Conservation (phyloP, 805 yeast species). For the Saccharomycopsis microspora region DNA sequence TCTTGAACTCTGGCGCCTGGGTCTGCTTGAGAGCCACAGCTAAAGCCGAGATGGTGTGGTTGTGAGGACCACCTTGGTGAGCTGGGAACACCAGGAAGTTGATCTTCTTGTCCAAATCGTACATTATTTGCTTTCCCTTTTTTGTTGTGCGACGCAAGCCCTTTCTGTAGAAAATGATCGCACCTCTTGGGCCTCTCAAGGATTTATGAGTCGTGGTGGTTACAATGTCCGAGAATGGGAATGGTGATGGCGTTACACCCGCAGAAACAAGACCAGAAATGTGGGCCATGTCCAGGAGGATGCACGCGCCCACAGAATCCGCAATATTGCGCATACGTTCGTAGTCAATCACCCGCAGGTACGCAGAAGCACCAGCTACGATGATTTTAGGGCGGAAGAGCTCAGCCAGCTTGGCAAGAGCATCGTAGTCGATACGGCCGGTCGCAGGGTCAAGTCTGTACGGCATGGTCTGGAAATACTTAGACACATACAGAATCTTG, state of each 20-base stretch:
- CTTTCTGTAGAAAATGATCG: constrained; percentile 97
- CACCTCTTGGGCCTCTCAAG: constrained; percentile 98
- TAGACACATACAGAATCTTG: constrained; percentile 91
- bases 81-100: constrained; percentile 99
- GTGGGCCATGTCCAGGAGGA: constrained; percentile 97
- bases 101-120: constrained; percentile 89
- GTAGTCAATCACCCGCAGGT: constrained; percentile 94
- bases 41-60: constrained; percentile 95
- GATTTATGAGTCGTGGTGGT: constrained; percentile 99
- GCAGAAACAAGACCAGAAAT: constrained; percentile 94
- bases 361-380: constrained; percentile 98
- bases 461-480: constrained; percentile 97
- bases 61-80: constrained; percentile 99
- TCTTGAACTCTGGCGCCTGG: constrained; percentile 77
- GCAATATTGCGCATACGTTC: constrained; percentile 94
- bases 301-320: constrained; percentile 93
- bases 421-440: constrained; percentile 93
- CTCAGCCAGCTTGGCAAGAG: constrained; percentile 80
- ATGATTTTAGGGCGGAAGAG: constrained; percentile 92
- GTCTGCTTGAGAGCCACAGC: constrained; percentile 97
- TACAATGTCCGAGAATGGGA: constrained; percentile 94
- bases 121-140: constrained; percentile 84
- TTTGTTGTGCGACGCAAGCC: constrained; percentile 81
- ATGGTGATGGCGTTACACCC: constrained; percentile 91
- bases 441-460: constrained; percentile 88